These are phyloP conservation scores for Solanum pimpinellifolium DNA, from an alignment of 257 asterid species.

Conservation along the genomic window DNA sequence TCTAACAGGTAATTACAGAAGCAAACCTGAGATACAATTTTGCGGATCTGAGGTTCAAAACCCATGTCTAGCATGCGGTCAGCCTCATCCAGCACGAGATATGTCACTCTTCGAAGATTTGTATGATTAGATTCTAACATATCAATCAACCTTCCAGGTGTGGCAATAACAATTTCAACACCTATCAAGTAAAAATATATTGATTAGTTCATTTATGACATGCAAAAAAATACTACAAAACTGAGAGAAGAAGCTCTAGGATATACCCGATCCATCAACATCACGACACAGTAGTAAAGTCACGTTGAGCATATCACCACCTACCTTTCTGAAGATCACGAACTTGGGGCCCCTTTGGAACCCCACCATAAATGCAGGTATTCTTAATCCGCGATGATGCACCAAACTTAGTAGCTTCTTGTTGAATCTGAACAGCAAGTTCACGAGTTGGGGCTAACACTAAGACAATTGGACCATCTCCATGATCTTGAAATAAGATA, in stretches of 20 bases:
- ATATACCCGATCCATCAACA: slow-evolving; percentile 98
- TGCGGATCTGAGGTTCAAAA: slow-evolving; percentile 1
- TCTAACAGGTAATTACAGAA: background rate
- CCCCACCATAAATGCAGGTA: slow-evolving; percentile 99
- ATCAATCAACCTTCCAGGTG: slow-evolving; percentile 3
- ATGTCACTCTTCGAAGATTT: background rate
- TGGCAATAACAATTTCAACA: background rate
- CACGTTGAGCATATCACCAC: slow-evolving; percentile 99
- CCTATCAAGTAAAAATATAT: background rate
- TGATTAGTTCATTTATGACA: background rate
- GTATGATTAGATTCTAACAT: background rate
- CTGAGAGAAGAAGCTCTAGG: slow-evolving; percentile 55
- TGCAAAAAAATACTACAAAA: background rate
- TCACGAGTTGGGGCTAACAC: slow-evolving; percentile 99
- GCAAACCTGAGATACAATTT: background rate
- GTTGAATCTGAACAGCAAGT: slow-evolving; percentile 99
- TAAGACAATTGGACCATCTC: slow-evolving; percentile 99
- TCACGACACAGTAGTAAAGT: slow-evolving; percentile 98
- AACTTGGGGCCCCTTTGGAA: slow-evolving; percentile 99
- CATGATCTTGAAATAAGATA: slow-evolving; percentile 46
- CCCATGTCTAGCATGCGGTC: slow-evolving; percentile 3
- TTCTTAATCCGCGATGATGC: slow-evolving; percentile 97
- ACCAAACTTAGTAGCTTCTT: slow-evolving; percentile 95
- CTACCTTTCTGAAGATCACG: slow-evolving; percentile 99
- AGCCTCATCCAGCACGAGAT: background rate